Evolutionary conservation across 2,329 filamentous ascomycete genomes (phyloP).

Genomic region (Talaromyces rugulosus): DNA sequence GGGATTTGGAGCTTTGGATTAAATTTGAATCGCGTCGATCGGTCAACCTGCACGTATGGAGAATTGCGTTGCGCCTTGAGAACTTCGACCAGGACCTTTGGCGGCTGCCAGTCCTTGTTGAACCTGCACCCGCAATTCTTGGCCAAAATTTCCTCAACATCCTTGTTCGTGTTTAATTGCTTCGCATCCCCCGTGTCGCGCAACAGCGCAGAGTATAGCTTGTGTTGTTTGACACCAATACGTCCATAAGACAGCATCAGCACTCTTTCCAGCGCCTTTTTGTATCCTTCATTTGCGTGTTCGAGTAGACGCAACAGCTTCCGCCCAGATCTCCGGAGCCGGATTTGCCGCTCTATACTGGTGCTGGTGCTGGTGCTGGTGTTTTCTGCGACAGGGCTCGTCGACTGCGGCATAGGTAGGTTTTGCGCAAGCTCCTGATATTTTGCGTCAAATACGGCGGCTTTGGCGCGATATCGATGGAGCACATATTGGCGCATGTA

Average conservation of each 20-base stretch:
- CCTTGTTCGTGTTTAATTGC: slow-evolving; percentile 10
- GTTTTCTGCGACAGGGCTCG: not conserved
- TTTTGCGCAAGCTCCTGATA: not conserved
- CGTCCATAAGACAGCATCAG: slow-evolving; percentile 56
- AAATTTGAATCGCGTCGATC: slow-evolving; percentile 22
- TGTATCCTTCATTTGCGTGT: slow-evolving; percentile 55
- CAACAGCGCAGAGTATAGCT: slow-evolving; percentile 40
- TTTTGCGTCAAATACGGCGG: not conserved
- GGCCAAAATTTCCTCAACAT: slow-evolving; percentile 6
- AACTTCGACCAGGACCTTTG: slow-evolving; percentile 27
- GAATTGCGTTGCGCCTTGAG: slow-evolving; percentile 31
- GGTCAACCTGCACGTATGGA: slow-evolving; percentile 20
- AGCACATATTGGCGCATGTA: slow-evolving; percentile 49
- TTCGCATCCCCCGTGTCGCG: slow-evolving; percentile 15
- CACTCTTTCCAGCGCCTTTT: slow-evolving; percentile 47
- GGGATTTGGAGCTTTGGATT: slow-evolving; percentile 27
- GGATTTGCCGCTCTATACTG: slow-evolving; percentile 15
- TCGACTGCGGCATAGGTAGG: not conserved
- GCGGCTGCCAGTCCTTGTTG: slow-evolving; percentile 32
- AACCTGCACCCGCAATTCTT: slow-evolving; percentile 11
- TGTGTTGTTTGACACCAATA: slow-evolving; percentile 48
- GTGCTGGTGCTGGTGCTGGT: not conserved
- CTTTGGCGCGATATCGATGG: slow-evolving; percentile 42
- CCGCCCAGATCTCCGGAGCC: slow-evolving; percentile 22
- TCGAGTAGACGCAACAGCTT: slow-evolving; percentile 42